Evolutionary conservation across 257 asterid species (phyloP).

Genomic region (Fraxinus quadrangulata): DNA sequence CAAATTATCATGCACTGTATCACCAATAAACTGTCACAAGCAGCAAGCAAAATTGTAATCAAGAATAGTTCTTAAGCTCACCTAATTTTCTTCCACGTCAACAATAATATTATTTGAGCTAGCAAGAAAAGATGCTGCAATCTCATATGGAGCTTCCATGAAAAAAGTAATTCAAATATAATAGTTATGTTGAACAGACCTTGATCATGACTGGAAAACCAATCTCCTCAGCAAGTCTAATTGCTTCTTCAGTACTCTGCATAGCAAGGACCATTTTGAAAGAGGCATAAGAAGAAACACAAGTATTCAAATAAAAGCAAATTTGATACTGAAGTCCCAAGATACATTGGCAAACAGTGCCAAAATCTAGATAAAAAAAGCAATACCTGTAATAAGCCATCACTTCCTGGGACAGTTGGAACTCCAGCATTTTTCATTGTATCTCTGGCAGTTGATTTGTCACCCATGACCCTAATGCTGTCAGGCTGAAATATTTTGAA

Average conservation of each 20-base stretch:
- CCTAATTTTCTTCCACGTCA: slow-evolving; percentile 13
- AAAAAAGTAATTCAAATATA: neutral
- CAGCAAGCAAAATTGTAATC: neutral
- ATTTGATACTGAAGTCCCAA: slow-evolving; percentile 6
- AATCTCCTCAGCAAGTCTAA: slow-evolving; percentile 73
- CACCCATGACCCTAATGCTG: slow-evolving; percentile 97
- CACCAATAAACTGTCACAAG: slow-evolving; percentile 14
- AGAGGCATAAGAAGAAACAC: neutral
- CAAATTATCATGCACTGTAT: neutral
- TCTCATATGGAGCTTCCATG: neutral
- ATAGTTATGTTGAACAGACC: slow-evolving; percentile 45
- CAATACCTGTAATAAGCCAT: slow-evolving; percentile 77
- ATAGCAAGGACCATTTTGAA: slow-evolving; percentile 24
- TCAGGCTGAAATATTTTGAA: slow-evolving; percentile 71
- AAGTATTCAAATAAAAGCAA: neutral
- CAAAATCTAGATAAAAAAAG: slow-evolving; percentile 20
- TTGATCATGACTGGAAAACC: slow-evolving; percentile 99
- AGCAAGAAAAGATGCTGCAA: slow-evolving; percentile 9
- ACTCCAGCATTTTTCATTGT: slow-evolving; percentile 99
- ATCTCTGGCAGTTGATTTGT: slow-evolving; percentile 96
- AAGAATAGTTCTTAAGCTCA: slow-evolving; percentile 14
- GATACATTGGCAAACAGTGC: slow-evolving; percentile 11
- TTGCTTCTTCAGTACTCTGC: slow-evolving; percentile 91
- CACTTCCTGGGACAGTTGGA: slow-evolving; percentile 99
- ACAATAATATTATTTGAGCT: slow-evolving; percentile 2